Conservation (phyloP, 106 monocot species). For the Platanthera guangdongensis region DNA sequence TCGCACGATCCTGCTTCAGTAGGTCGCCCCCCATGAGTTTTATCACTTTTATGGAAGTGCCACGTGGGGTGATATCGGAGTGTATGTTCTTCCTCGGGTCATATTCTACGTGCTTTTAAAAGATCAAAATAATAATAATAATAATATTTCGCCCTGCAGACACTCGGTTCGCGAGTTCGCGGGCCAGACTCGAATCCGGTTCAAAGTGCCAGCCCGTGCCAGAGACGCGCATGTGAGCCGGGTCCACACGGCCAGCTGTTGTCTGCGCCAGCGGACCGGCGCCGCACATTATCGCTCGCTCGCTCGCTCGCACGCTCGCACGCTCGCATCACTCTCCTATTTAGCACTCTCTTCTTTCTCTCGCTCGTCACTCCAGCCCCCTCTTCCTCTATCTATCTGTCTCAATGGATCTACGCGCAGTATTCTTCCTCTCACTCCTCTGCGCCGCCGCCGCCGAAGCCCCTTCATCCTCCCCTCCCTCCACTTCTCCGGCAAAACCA, state of each 20-base stretch:
- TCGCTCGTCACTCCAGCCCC: background rate
- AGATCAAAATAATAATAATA: no score
- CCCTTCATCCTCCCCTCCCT: constrained; percentile 9
- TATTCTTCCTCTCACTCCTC: constrained; percentile 6
- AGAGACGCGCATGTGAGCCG: background rate
- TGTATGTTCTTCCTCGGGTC: background rate
- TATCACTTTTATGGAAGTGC: no score
- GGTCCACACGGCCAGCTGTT: constrained; percentile 5
- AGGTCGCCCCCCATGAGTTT: background rate
- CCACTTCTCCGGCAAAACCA: background rate
- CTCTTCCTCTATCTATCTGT: background rate
- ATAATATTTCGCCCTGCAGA: no score
- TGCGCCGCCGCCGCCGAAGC: background rate
- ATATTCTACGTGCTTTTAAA: background rate
- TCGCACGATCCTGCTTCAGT: background rate
- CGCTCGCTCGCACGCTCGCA: background rate
- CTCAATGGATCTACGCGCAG: constrained; percentile 1
- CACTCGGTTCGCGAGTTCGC: background rate
- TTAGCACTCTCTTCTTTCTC: background rate
- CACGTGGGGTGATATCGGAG: background rate
- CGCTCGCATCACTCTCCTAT: background rate
- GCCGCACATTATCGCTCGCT: background rate
- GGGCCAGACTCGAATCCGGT: background rate
- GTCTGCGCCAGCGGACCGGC: background rate
- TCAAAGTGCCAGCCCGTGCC: constrained; percentile 3